Conservation (phyloP, 257 asterid genomes). For the Ocimum tenuiflorum region DNA sequence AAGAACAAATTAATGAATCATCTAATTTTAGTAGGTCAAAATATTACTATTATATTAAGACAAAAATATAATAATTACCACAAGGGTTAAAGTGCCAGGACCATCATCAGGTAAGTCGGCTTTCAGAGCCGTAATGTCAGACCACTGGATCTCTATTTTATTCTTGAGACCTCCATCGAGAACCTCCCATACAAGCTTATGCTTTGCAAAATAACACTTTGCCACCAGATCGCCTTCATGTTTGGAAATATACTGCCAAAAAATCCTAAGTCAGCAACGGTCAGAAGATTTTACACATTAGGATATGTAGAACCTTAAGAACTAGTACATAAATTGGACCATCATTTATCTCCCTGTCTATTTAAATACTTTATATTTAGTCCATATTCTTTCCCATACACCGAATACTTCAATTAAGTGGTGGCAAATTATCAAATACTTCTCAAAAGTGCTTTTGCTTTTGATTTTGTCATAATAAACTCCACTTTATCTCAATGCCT, state of each 20-base stretch:
- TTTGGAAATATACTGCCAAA: constrained; percentile 60
- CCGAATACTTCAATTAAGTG: no score
- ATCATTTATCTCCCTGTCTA: not conserved
- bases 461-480: not conserved
- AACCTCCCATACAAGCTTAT: constrained; percentile 91
- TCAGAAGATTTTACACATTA: constrained; percentile 1
- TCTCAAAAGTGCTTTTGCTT: not conserved
- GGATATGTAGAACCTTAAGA: not conserved
- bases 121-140: constrained; percentile 61
- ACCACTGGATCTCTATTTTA: constrained; percentile 86
- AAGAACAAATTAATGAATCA: not conserved
- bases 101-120: constrained; percentile 57
- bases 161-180: constrained; percentile 80
- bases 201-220: constrained; percentile 87
- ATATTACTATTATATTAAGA: not conserved
- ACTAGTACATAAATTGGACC: not conserved
- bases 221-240: constrained; percentile 88
- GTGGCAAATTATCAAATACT: not conserved
- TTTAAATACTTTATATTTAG: not conserved
- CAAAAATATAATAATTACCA: constrained; percentile 41
- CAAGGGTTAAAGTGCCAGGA: constrained; percentile 51
- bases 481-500: not conserved
- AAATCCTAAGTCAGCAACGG: constrained; percentile 17
- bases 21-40: not conserved
- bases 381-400: not conserved